These are phyloP conservation scores for Alternaria viburni DNA, from an alignment of 2,329 filamentous ascomycete genomes.

Conservation along the genomic window DNA sequence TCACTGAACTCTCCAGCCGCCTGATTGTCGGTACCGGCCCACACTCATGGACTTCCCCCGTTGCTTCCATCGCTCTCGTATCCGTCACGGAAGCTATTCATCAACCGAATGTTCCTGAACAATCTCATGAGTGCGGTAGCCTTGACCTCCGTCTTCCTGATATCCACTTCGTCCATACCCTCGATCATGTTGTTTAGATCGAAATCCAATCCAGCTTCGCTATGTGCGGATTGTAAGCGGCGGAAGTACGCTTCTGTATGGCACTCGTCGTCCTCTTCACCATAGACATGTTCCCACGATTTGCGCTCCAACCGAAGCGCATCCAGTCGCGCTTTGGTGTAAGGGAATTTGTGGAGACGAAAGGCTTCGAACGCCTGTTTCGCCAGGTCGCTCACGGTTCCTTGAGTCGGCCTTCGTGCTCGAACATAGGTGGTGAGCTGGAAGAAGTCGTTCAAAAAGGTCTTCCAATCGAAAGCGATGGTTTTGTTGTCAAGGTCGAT, in stretches of 20 bases:
- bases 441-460: background rate
- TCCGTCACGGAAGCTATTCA: background rate
- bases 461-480: background rate
- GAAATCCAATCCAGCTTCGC: background rate
- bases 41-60: background rate
- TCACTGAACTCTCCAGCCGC: background rate
- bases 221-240: background rate
- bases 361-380: background rate
- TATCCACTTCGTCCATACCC: background rate
- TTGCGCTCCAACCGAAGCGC: background rate
- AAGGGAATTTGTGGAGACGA: background rate
- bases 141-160: background rate
- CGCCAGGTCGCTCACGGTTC: background rate
- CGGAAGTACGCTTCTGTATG: background rate
- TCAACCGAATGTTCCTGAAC: background rate
- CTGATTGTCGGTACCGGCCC: background rate
- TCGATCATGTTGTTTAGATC: background rate
- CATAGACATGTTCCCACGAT: background rate
- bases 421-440: background rate
- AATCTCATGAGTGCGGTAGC: background rate
- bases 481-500: background rate
- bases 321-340: background rate
- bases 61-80: background rate
- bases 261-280: background rate
- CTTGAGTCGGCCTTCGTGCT: background rate